phyloP scores from a whole-genome alignment of 345 rosid species.

The Gossypium raimondii region DNA sequence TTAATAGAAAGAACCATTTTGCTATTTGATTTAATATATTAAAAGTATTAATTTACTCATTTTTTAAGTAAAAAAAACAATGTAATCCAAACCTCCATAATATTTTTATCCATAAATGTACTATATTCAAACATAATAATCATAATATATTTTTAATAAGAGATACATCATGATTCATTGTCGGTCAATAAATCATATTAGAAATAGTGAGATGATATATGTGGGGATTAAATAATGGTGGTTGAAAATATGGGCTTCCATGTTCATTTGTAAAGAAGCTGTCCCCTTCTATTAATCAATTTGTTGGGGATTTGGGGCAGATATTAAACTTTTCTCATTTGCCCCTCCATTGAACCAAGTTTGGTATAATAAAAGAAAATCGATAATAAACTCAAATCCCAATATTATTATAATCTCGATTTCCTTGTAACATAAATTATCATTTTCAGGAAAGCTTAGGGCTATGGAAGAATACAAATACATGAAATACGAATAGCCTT shows the following conservation, averaged over 20 bases:
- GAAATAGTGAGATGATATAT: too few relatives aligned
- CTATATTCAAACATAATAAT: too few relatives aligned
- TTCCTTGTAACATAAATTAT: not conserved
- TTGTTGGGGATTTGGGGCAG: not conserved
- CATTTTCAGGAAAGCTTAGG: not conserved
- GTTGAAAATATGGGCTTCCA: not conserved
- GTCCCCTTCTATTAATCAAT: not conserved
- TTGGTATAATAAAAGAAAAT: not conserved
- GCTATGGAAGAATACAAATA: not conserved
- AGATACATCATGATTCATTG: too few relatives aligned
- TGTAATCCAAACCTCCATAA: accelerated
- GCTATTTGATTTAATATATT: accelerated
- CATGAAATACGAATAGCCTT: too few relatives aligned
- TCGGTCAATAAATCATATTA: too few relatives aligned
- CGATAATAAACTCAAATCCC: not conserved
- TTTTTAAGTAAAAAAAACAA: too few relatives aligned
- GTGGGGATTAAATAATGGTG: too few relatives aligned
- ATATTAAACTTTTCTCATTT: not conserved
- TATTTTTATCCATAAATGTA: too few relatives aligned
- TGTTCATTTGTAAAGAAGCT: not conserved
- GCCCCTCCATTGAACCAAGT: not conserved
- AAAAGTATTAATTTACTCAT: too few relatives aligned
- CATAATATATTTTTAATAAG: too few relatives aligned
- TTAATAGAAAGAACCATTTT: too few relatives aligned
- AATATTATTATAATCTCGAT: too few relatives aligned